Evolutionary conservation across 163 green algal species (phyloP).

Genomic region (Chloromonas sp.): DNA sequence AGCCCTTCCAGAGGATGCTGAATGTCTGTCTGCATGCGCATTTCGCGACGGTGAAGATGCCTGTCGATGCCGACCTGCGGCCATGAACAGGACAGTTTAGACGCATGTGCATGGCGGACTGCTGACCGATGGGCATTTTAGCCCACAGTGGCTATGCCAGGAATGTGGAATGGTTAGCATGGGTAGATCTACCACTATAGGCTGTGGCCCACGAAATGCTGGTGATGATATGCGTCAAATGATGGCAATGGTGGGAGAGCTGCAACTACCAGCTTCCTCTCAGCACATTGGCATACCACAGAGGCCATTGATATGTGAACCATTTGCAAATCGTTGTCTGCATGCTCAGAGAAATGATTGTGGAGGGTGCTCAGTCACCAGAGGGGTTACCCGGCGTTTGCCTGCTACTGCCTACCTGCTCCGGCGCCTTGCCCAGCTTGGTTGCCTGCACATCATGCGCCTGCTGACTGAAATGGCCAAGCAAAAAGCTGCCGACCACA

Average conservation of each 20-base stretch:
- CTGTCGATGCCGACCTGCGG: neutral
- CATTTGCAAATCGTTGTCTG: too few relatives aligned
- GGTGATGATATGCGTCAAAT: too few relatives aligned
- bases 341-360: too few relatives aligned
- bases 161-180: too few relatives aligned
- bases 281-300: too few relatives aligned
- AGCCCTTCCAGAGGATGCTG: neutral
- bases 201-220: too few relatives aligned
- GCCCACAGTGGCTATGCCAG: too few relatives aligned
- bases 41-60: neutral
- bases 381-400: neutral
- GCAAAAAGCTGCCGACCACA: neutral
- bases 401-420: neutral
- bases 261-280: too few relatives aligned
- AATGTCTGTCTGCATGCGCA: neutral
- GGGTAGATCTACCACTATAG: too few relatives aligned
- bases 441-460: neutral
- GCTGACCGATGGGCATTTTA: neutral
- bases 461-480: neutral
- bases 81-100: neutral
- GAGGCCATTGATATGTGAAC: too few relatives aligned
- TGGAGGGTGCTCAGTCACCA: too few relatives aligned
- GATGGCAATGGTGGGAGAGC: too few relatives aligned
- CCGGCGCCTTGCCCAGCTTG: neutral
- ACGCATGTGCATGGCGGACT: neutral